A percentile compares a stretch with the other conserved stretches of the same genome.
Conservation (phyloP, 1,284 basidiomycete genomes). For the Phellopilus nigrolimitatus region DNA sequence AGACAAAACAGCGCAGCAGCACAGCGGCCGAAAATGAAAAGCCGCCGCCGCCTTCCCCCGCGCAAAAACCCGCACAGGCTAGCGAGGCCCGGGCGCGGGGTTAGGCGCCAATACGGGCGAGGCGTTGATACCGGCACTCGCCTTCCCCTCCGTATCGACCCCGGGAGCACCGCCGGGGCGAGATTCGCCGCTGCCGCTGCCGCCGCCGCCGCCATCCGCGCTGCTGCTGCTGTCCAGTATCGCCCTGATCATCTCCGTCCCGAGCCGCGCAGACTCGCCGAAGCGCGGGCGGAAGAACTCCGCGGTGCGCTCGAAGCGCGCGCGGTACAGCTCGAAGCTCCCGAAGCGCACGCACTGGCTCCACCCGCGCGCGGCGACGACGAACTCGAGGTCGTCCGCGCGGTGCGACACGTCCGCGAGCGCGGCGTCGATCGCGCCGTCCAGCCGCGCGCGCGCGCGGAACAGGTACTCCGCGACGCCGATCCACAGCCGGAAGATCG, state of each 20-base stretch:
- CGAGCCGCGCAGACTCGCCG: conserved; percentile 78
- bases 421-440: conserved; percentile 73
- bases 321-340: conserved; percentile 84
- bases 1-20: background rate
- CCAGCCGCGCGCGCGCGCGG: conserved; percentile 57
- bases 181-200: background rate
- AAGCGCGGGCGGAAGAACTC: conserved; percentile 86
- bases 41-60: background rate
- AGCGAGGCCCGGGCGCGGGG: background rate
- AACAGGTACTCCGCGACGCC: conserved; percentile 97
- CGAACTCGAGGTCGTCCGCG: conserved; percentile 90
- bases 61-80: background rate
- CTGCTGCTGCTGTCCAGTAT: conserved; percentile 53
- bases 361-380: conserved; percentile 95
- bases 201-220: background rate
- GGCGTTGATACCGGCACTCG: background rate
- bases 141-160: background rate
- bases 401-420: conserved; percentile 80
- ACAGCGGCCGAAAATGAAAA: too few relatives aligned
- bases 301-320: conserved; percentile 79
- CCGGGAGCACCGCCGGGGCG: background rate
- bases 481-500: conserved; percentile 95
- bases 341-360: conserved; percentile 92
- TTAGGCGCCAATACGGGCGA: background rate
- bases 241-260: conserved; percentile 88